Conservation (phyloP, 345 rosid species). For the Brassica juncea region DNA sequence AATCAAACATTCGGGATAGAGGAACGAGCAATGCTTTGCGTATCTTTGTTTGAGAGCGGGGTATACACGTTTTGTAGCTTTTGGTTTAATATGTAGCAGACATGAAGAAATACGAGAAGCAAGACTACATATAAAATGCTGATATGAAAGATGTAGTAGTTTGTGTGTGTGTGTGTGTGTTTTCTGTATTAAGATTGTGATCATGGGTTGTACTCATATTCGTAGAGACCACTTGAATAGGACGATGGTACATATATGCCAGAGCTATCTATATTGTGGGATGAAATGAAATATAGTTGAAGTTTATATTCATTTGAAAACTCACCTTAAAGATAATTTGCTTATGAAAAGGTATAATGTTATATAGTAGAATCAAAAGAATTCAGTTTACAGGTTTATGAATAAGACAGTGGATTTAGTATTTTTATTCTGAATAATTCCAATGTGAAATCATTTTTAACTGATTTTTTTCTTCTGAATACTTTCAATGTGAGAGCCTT, state of each 20-base stretch:
- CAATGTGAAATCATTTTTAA: not conserved
- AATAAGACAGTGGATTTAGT: not conserved
- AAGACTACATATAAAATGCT: not conserved
- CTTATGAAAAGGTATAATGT: not conserved
- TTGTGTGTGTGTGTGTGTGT: not conserved
- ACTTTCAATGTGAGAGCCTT: not conserved
- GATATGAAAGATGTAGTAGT: not conserved
- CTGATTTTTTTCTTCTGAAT: not conserved
- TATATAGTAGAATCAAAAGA: not conserved
- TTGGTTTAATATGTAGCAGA: not conserved
- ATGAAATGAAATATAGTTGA: not conserved
- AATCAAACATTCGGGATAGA: not conserved
- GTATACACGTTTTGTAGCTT: not conserved
- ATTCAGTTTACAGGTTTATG: not conserved
- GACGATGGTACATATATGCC: not conserved
- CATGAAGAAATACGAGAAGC: not conserved
- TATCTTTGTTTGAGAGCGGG: not conserved
- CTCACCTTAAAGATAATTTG: not conserved
- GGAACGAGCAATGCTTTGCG: not conserved
- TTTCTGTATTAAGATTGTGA: not conserved
- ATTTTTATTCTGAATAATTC: not conserved
- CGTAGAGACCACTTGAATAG: not conserved
- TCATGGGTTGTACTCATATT: not conserved
- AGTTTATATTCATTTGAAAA: not conserved
- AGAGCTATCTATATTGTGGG: not conserved